A percentile compares a stretch with the other conserved stretches of the same genome.
These are phyloP conservation scores for Aquilaria sinensis DNA, from an alignment of 345 rosid species.

Conservation along the genomic window DNA sequence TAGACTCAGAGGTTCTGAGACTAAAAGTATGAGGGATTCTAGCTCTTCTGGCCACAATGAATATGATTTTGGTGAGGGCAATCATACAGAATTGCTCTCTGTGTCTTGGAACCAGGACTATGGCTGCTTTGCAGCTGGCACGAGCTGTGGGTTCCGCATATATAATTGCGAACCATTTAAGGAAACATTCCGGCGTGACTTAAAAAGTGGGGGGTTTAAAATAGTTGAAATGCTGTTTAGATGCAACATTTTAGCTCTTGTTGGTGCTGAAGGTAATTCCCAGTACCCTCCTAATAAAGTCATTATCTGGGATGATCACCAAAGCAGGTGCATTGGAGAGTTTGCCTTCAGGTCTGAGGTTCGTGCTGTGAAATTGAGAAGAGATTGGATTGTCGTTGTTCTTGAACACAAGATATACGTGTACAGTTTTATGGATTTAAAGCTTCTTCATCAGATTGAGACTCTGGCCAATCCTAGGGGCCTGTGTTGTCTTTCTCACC, in stretches of 20 bases:
- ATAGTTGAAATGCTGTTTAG: conserved; percentile 95
- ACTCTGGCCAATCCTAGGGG: conserved; percentile 79
- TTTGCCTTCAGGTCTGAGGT: conserved; percentile 76
- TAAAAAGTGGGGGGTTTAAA: conserved; percentile 66
- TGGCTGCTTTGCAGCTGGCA: conserved; percentile 80
- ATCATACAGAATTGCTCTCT: conserved; percentile 53
- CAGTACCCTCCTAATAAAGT: conserved; percentile 82
- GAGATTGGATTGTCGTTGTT: conserved; percentile 71
- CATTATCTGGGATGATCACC: conserved; percentile 89
- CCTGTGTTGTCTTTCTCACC: conserved; percentile 82
- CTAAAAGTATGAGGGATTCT: conserved; percentile 8
- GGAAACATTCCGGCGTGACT: conserved; percentile 66
- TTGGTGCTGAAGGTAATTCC: conserved; percentile 62
- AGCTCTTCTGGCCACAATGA: conserved; percentile 27
- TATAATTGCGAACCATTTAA: conserved; percentile 78
- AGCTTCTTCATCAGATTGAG: conserved; percentile 85
- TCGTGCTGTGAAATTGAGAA: conserved; percentile 67
- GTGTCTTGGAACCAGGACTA: conserved; percentile 89
- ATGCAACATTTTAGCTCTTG: conserved; percentile 81
- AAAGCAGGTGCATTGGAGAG: conserved; percentile 79
- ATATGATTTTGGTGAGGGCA: conserved; percentile 26
- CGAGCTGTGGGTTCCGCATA: conserved; percentile 67
- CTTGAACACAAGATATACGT: conserved; percentile 88
- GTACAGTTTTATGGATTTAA: conserved; percentile 63
- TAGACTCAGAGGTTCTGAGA: conserved; percentile 20